Conservation (phyloP, 768 basidiomycete genomes). For the Russula lepida region DNA sequence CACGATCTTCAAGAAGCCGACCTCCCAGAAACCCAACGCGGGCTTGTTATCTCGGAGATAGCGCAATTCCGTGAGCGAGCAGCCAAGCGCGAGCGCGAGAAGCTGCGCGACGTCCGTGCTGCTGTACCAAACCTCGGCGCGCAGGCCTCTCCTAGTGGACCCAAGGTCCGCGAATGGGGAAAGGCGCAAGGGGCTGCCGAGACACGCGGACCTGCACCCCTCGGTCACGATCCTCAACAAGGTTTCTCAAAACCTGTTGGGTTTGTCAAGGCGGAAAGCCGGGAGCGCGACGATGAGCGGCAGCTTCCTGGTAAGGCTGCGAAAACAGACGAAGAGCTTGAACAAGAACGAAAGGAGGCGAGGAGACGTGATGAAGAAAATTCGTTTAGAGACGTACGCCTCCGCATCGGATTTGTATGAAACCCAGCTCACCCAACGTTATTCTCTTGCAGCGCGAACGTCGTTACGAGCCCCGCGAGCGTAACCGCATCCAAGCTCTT, state of each 20-base stretch:
- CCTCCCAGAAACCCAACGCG: conserved; percentile 87
- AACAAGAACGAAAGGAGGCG: conserved; percentile 69
- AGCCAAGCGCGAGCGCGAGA: conserved; percentile 85
- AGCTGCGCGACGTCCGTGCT: conserved; percentile 67
- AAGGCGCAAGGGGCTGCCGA: conserved; percentile 40
- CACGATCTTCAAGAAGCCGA: conserved; percentile 96
- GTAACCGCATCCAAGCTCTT: conserved; percentile 65
- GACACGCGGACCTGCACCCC: conserved; percentile 20
- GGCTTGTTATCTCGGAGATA: conserved; percentile 92
- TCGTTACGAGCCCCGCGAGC: conserved; percentile 86
- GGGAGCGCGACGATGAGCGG: conserved; percentile 31
- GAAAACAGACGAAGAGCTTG: conserved; percentile 85
- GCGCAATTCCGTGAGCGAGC: conserved; percentile 93
- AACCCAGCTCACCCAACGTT: neutral
- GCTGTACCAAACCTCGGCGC: conserved; percentile 40
- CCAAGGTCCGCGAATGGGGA: conserved; percentile 75
- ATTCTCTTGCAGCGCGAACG: conserved; percentile 63
- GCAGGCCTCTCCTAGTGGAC: conserved; percentile 42
- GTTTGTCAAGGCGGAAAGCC: conserved; percentile 68
- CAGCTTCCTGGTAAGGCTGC: conserved; percentile 29
- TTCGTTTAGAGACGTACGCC: conserved; percentile 71
- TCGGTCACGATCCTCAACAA: conserved; percentile 37
- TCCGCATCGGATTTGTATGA: conserved; percentile 29
- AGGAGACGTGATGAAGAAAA: conserved; percentile 72
- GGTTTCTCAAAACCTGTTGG: conserved; percentile 71